Conservation (phyloP, 2,329 filamentous ascomycete genomes). For the Paecilomyces fulvus region DNA sequence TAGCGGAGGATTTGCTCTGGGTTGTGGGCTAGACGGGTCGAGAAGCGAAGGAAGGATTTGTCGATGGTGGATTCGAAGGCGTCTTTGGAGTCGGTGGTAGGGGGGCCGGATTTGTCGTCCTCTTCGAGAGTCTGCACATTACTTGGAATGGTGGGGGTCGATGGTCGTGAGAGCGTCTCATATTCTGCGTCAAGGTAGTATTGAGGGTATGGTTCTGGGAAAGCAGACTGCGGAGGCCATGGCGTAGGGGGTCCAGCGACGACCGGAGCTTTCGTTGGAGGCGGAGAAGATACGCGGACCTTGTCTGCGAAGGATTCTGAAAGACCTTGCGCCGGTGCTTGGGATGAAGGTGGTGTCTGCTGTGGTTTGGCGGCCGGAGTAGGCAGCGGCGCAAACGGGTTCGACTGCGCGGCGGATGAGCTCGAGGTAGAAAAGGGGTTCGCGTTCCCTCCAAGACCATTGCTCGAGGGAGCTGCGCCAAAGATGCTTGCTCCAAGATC, state of each 20-base stretch:
- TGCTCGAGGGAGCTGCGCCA: slow-evolving; percentile 37
- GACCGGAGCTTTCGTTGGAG: slow-evolving; percentile 21
- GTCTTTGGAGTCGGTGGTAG: slow-evolving; percentile 49
- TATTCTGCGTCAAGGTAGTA: slow-evolving; percentile 87
- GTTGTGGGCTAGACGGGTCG: slow-evolving; percentile 68
- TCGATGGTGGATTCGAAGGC: slow-evolving; percentile 70
- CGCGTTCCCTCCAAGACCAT: slow-evolving; percentile 27
- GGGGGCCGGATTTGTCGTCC: slow-evolving; percentile 23
- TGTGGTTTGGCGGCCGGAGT: slow-evolving; percentile 33
- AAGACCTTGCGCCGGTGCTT: slow-evolving; percentile 50
- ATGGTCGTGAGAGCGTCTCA: slow-evolving; percentile 63
- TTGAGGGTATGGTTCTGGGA: slow-evolving; percentile 63
- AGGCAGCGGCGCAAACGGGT: slow-evolving; percentile 52
- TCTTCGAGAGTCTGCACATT: slow-evolving; percentile 35
- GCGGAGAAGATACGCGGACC: slow-evolving; percentile 43
- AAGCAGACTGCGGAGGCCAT: slow-evolving; percentile 62
- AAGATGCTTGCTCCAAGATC: slow-evolving; percentile 55
- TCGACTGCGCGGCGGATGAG: slow-evolving; percentile 21
- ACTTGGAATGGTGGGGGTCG: slow-evolving; percentile 41
- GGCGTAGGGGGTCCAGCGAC: slow-evolving; percentile 49
- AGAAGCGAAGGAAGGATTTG: slow-evolving; percentile 70
- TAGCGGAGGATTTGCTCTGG: slow-evolving; percentile 76
- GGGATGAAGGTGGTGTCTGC: slow-evolving; percentile 14
- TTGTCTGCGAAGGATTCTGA: slow-evolving; percentile 71
- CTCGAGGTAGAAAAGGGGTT: slow-evolving; percentile 49